phyloP scores from a whole-genome alignment of 768 basidiomycete genomes.

The Rhizopogon vinicolor region DNA sequence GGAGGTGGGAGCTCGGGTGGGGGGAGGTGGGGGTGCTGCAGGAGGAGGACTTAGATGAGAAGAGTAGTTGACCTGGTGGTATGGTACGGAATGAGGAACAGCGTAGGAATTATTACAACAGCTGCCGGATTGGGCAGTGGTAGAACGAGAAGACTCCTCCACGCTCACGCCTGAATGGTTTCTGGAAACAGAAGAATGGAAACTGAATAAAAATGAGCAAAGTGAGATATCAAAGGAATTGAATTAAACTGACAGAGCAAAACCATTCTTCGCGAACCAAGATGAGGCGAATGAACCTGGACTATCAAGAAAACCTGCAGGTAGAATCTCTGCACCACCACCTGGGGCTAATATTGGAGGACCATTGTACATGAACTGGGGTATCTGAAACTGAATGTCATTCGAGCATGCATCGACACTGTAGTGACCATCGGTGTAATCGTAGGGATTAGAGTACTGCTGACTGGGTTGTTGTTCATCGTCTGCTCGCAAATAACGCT shows the following conservation, averaged over 20 bases:
- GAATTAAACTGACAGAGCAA: constrained; percentile 22
- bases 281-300: constrained; percentile 28
- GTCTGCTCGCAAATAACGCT: constrained; percentile 32
- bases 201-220: constrained; percentile 18
- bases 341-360: constrained; percentile 62
- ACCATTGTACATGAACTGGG: constrained; percentile 55
- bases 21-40: background rate
- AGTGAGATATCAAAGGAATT: background rate
- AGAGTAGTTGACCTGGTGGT: background rate
- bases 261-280: constrained; percentile 51
- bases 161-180: background rate
- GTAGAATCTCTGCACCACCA: constrained; percentile 73
- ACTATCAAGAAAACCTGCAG: constrained; percentile 33
- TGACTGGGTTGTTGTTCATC: constrained; percentile 8
- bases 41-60: constrained; percentile 4
- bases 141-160: background rate
- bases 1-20: background rate
- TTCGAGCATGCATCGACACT: constrained; percentile 11
- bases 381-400: constrained; percentile 53
- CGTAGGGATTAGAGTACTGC: constrained; percentile 6
- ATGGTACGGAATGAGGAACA: background rate
- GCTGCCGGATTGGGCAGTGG: background rate
- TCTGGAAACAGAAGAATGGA: constrained; percentile 16
- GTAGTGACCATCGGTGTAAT: constrained; percentile 10
- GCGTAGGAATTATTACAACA: background rate